Evolutionary conservation across 2,329 filamentous ascomycete species (phyloP), one percentile per base, ranked within the genome.

Genomic region (Penicillium sp.): DNA sequence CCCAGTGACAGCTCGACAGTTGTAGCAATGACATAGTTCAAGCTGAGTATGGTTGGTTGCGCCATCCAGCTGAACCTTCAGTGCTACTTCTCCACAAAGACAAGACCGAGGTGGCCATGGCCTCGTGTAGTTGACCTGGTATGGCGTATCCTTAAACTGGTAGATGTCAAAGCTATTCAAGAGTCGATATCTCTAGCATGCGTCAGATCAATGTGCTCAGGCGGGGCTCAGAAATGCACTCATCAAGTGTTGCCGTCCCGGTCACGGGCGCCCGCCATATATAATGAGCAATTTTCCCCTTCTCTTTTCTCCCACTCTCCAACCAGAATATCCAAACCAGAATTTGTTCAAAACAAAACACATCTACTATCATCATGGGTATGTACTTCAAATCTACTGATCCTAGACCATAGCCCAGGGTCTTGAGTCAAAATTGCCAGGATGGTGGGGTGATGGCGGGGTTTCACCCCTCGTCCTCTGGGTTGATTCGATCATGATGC

Each of bases 21-120:
- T 63, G 41, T 57, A 56, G 61, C 75, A 78, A 50, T 77, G 71
- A 54, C 75, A 78, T 44, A 77, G 44, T 33, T 60, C 46, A n/a
- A 61, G 50, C 10, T 42, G 38, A 13, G 43, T 44, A 17, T 44
- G 47, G 28, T 55, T 47, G 31, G 30, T 39, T 9, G 36, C 39
- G n/a, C 42, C 35, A 18, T 52, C 48, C 12, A 64, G 40, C 12
- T 45, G 30, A 17, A 63, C 44, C 12, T 50, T 42, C 30, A 55
- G 50, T 13, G 44, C 45, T 28, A 53, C 42, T 30, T 38, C 35
- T 16, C 55, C 48, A 28, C 61, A 64, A 20, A 62, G 44, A 43
- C 61, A 64, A 30, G 30, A 61, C 51, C 11, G 43, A 43, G 37
- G 20, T 39, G 23, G 39, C 22, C 50, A 52, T 52, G 6, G n/a